A percentile compares a stretch with the other conserved stretches of the same genome.
These are phyloP conservation scores for Ocimum tenuiflorum DNA, from an alignment of 257 asterid species.

Conservation along the genomic window DNA sequence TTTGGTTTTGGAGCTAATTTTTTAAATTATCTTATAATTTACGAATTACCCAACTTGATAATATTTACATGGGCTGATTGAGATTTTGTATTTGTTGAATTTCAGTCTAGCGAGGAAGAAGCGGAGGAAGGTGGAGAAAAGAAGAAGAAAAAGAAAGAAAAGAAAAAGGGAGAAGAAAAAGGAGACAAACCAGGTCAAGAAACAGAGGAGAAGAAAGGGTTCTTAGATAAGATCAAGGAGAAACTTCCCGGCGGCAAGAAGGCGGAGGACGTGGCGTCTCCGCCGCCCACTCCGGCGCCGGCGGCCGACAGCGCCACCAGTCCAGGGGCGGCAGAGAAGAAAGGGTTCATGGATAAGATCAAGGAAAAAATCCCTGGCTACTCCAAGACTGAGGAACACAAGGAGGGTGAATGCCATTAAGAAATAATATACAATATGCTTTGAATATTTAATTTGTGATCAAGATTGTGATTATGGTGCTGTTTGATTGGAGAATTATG, in stretches of 20 bases:
- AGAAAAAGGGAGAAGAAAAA: slow-evolving; percentile 32
- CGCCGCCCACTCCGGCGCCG: slow-evolving; percentile 14
- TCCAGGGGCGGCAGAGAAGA: slow-evolving; percentile 36
- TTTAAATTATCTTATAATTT: too few relatives aligned
- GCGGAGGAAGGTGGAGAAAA: slow-evolving; percentile 42
- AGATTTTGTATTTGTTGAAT: neutral
- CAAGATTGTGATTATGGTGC: neutral
- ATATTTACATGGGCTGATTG: neutral
- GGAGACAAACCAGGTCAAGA: slow-evolving; percentile 20
- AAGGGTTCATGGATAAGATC: slow-evolving; percentile 66
- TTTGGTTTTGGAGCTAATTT: too few relatives aligned
- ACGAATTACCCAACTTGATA: too few relatives aligned
- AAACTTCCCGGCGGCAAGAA: slow-evolving; percentile 66
- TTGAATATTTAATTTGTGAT: neutral
- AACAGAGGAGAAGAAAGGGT: slow-evolving; percentile 58
- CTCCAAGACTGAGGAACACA: slow-evolving; percentile 47
- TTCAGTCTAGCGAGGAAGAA: slow-evolving; percentile 75
- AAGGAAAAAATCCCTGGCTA: slow-evolving; percentile 73
- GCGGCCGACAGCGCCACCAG: slow-evolving; percentile 18
- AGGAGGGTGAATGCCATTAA: slow-evolving; percentile 22
- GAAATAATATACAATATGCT: neutral
- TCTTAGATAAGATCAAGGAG: slow-evolving; percentile 66
- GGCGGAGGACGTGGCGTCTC: slow-evolving; percentile 32
- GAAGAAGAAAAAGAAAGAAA: slow-evolving; percentile 58
- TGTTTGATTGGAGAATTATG: neutral